Evolutionary conservation across 805 yeast species (phyloP).

Genomic region (Kuraishia piskuri): DNA sequence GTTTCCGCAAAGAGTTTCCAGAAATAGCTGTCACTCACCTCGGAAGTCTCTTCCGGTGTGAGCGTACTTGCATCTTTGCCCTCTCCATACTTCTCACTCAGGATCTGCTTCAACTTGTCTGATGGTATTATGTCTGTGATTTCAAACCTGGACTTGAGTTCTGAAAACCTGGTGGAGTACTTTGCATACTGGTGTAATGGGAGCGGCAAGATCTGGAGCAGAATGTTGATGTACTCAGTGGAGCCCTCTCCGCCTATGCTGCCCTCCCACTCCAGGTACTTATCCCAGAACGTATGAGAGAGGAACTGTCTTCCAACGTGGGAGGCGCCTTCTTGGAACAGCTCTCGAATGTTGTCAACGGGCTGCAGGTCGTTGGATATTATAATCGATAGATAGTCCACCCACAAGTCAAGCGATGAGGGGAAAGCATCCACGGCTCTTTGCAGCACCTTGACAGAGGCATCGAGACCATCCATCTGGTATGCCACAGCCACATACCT

Average conservation of each 20-base stretch:
- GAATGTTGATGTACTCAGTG: slow-evolving; percentile 28
- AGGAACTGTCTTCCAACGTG: slow-evolving; percentile 64
- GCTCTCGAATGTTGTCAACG: slow-evolving; percentile 22
- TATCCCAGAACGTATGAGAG: slow-evolving; percentile 80
- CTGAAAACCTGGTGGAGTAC: slow-evolving; percentile 47
- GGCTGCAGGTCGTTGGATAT: slow-evolving; percentile 29
- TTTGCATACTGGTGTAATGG: slow-evolving; percentile 86
- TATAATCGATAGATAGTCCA: slow-evolving; percentile 51
- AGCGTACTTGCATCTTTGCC: slow-evolving; percentile 15
- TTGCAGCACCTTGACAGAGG: slow-evolving; percentile 37
- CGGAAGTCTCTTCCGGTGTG: slow-evolving; percentile 29
- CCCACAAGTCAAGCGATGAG: slow-evolving; percentile 58
- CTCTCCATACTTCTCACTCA: slow-evolving; percentile 11
- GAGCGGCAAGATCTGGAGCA: slow-evolving; percentile 37
- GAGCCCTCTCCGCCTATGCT: slow-evolving; percentile 23
- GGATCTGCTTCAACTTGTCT: slow-evolving; percentile 19
- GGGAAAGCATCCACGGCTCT: slow-evolving; percentile 43
- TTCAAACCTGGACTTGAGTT: slow-evolving; percentile 26
- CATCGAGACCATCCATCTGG: slow-evolving; percentile 44
- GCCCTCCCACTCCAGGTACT: slow-evolving; percentile 55
- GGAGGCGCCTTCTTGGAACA: slow-evolving; percentile 40
- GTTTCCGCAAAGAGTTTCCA: slow-evolving; percentile 33
- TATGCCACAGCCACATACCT: slow-evolving; percentile 46
- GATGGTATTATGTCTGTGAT: slow-evolving; percentile 21
- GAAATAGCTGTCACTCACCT: slow-evolving; percentile 34